Evolutionary conservation across 495 filamentous ascomycete species (phyloP).

Genomic region (Neurospora sp.): DNA sequence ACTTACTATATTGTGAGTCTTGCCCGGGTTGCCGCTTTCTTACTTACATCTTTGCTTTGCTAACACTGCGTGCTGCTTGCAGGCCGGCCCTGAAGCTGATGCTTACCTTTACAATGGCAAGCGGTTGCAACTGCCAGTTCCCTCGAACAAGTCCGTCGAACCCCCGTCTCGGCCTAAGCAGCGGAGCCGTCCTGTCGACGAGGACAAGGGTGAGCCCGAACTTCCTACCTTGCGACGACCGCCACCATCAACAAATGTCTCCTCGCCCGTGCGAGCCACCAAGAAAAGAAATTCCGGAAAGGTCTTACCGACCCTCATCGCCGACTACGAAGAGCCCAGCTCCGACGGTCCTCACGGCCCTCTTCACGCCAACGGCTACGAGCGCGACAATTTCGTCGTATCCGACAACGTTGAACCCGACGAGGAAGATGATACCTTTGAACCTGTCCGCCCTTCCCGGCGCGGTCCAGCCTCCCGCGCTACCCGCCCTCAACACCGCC

Average conservation of each 20-base stretch:
- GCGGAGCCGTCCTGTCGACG: background rate
- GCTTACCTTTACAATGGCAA: constrained; percentile 18
- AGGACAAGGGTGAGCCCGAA: constrained; percentile 1
- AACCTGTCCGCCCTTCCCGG: constrained; percentile 29
- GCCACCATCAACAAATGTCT: constrained; percentile 70
- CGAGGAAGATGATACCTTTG: constrained; percentile 50
- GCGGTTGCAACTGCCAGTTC: constrained; percentile 9
- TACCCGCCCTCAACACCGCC: constrained; percentile 67
- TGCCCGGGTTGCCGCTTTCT: background rate
- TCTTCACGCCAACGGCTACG: constrained; percentile 35
- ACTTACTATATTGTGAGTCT: constrained; percentile 28
- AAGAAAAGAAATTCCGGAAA: constrained; percentile 40
- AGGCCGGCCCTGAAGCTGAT: constrained; percentile 30
- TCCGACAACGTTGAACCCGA: constrained; percentile 34
- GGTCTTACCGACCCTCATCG: constrained; percentile 3
- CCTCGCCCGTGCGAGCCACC: constrained; percentile 56
- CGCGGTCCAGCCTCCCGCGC: constrained; percentile 26
- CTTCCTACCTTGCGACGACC: constrained; percentile 33
- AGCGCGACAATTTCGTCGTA: constrained; percentile 42
- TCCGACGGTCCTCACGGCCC: constrained; percentile 23
- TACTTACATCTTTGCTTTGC: background rate
- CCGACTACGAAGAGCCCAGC: constrained; percentile 25
- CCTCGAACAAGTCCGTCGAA: constrained; percentile 9
- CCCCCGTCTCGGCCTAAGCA: constrained; percentile 4
- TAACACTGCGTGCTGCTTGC: constrained; percentile 1